Evolutionary conservation across 441 rosid species (phyloP).

Genomic region (Mallotus japonicus): DNA sequence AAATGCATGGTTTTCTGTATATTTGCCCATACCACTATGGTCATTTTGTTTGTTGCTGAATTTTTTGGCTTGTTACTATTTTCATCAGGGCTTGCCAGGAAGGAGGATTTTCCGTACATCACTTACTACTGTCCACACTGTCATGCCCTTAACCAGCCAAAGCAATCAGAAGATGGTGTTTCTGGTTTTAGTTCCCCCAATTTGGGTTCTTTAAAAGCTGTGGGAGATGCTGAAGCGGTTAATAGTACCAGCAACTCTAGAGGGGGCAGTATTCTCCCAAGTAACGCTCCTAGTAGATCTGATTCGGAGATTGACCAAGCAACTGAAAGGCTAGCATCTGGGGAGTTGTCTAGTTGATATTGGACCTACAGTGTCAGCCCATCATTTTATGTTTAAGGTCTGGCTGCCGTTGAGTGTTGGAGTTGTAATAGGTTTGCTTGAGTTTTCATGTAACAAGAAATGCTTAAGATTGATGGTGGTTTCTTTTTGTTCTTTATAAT

Average conservation of each 20-base stretch:
- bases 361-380: neutral
- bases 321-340: conserved; percentile 21
- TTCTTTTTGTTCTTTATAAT: conserved; percentile 2
- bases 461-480: neutral
- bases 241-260: conserved; percentile 26
- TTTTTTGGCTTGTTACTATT: neutral
- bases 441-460: neutral
- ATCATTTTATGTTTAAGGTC: neutral
- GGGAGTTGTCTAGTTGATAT: conserved; percentile 13
- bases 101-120: conserved; percentile 74
- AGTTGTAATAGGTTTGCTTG: conserved; percentile 7
- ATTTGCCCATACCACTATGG: neutral
- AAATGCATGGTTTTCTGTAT: no score
- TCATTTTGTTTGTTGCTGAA: neutral
- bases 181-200: conserved; percentile 32
- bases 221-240: conserved; percentile 21
- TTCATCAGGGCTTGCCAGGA: conserved; percentile 69
- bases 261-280: conserved; percentile 21
- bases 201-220: conserved; percentile 21
- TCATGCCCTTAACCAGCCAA: conserved; percentile 65
- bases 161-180: conserved; percentile 38
- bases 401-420: neutral
- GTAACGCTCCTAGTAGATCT: conserved; percentile 17
- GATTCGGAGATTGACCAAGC: conserved; percentile 35
- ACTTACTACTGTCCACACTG: conserved; percentile 95